Base-by-base conservation (phyloP, 2,329 filamentous ascomycete species). In the Neodidymelliopsis sp. region DNA sequence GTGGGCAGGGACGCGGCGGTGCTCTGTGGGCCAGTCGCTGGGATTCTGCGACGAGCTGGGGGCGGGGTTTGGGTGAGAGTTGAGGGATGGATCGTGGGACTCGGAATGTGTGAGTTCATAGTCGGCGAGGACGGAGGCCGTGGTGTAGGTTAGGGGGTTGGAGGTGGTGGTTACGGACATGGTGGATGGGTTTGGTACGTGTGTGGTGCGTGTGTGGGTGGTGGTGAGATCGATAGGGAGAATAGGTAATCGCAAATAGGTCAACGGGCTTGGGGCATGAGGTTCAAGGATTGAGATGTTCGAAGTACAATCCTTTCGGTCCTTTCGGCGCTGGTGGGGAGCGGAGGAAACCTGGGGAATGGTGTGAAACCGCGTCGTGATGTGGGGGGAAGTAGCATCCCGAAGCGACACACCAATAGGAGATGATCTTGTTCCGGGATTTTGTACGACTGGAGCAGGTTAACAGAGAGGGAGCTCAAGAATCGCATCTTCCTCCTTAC, bases 1-100 rank as follows among this genome's bases (percentile, higher is more conserved):
- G 54, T 80, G 77, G 1, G 70, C 54, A 2, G 80, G 81, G 1
- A 83, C 70, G 24, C 78, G 72, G 33, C 77, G 72, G 54, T 79
- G 74, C 39, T 79, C 64, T 2, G 69, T 71, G 6, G 79, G 77
- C 81, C 80, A 83, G 53, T 74, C 55, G 28, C 66, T 15, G 44
- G 59, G 59, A 37, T 60, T 53, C 55, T 54, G 59, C 62, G 71
- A 31, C 52, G 69, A 33, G n/a, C n/a, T n/a, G 53, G 59, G 58
- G 54, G 58, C 46, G 41, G 66, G 59, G 51, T 60, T 47, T 43
- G 66, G 58, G 58, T 67, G 62, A 57, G 62, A 47, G 59, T 58
- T 69, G 49, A 50, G 65, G 49, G 31, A 62, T 24, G 41, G 47
- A 31, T 70, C 62, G 7, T 51, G 53, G n/a, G 36, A 37, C n/a